Evolutionary conservation across 2,329 filamentous ascomycete species (phyloP).

Genomic region (Phialemoniopsis sp.): DNA sequence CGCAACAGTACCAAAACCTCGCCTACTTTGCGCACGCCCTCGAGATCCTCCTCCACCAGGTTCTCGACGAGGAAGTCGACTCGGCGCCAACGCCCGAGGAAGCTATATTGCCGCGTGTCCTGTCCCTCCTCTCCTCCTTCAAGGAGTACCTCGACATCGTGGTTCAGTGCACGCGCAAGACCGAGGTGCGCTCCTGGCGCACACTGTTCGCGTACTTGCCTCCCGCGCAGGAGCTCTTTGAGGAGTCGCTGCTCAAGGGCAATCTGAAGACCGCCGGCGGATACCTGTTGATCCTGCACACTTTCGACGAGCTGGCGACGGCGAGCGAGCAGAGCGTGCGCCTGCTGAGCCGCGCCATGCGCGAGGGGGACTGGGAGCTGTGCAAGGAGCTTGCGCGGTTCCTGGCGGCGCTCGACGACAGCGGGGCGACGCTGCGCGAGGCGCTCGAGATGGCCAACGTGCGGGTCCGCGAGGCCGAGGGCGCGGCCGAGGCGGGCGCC

Average conservation of each 20-base stretch:
- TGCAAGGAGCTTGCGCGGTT: constrained; percentile 96
- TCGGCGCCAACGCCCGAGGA: constrained; percentile 57
- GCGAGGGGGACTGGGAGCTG: constrained; percentile 87
- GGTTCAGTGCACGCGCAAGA: constrained; percentile 95
- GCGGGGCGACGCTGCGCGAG: constrained; percentile 71
- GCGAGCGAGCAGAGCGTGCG: constrained; percentile 76
- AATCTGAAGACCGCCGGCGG: constrained; percentile 93
- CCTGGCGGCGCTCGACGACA: constrained; percentile 85
- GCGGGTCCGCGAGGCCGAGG: constrained; percentile 20
- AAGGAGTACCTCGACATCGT: constrained; percentile 91
- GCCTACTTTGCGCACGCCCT: constrained; percentile 92
- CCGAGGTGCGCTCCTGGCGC: constrained; percentile 90
- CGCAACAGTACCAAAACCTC: constrained; percentile 79
- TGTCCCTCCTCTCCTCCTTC: constrained; percentile 66
- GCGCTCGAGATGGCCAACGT: constrained; percentile 61
- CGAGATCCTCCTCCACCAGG: constrained; percentile 87
- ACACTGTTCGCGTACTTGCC: constrained; percentile 91
- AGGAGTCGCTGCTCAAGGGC: constrained; percentile 81
- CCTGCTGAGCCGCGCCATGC: constrained; percentile 74
- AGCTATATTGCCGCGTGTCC: constrained; percentile 59
- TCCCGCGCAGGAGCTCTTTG: constrained; percentile 86
- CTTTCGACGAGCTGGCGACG: constrained; percentile 55
- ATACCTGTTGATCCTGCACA: constrained; percentile 92
- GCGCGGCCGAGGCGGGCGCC: constrained; percentile 6
- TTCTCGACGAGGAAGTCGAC: constrained; percentile 88